Base-by-base conservation (phyloP, 306 rosid genomes). In the Vigna hirtella region DNA sequence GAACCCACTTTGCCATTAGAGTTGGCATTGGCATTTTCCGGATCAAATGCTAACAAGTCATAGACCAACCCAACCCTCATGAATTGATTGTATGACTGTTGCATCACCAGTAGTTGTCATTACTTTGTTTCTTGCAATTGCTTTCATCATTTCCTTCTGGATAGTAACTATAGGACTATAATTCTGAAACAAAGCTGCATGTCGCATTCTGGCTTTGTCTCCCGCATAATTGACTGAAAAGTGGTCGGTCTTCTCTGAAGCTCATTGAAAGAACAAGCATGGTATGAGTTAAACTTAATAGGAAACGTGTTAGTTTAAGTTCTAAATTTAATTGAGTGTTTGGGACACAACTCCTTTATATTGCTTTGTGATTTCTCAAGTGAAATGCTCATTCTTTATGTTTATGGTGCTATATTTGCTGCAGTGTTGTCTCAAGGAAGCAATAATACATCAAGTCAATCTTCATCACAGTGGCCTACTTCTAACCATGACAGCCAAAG, bases 341-440 rank as follows among this genome's bases (percentile, higher is more conserved):
- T 50, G 51, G 30, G 47, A 20, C 59, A 40, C 43, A 57, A 47
- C 30, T 58, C 67, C 43, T 67, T n/a, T 7, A 58, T 58, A 24
- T 66, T 75, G 17, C 36, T 67, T 73, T 38, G 76, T 58, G 65
- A 66, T 49, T 57, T 67, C 65, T 58, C 56, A 47, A 49, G 68
- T 76, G 47, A 56, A 62, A 56, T 72, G 28, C 22, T 34, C 63
- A 34, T 82, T 70, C 70, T 71, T 59, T 22, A 26, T 58, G 48
- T 71, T 59, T 22, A 34, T 58, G 48, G 74, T 63, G 16, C 45
- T 55, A 67, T 43, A 17, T 1, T 75, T 49, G 38, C 76, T 77
- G 86, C 79, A 11, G 84, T 83, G 76, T 71, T 84, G 83, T 68
- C 90, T 83, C 87, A 77, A 68, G 90, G 88, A 84, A 81, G 74